Conservation (phyloP, 164 flowering plant genomes). For the Piper longum region DNA sequence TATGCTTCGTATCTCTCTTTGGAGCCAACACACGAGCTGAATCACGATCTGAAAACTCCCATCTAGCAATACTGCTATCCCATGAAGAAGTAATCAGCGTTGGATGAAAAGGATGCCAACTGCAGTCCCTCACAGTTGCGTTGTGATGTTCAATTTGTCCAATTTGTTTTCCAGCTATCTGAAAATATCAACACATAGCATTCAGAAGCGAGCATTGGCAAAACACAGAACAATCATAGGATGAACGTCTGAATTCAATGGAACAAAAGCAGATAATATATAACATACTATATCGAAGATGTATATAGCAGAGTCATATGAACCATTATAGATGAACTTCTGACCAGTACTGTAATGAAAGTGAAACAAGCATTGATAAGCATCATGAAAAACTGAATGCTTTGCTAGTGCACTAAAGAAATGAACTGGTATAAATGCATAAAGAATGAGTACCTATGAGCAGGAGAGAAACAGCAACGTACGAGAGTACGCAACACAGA, state of each 20-base stretch:
- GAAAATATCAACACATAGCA: background rate
- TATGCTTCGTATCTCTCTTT: conserved; percentile 6
- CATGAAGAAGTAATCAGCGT: conserved; percentile 76
- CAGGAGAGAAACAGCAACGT: conserved; percentile 78
- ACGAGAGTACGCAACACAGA: conserved; percentile 65
- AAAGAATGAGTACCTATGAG: conserved; percentile 30
- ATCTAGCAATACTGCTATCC: conserved; percentile 52
- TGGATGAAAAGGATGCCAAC: conserved; percentile 48
- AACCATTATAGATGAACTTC: conserved; percentile 77
- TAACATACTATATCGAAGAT: conserved; percentile 62
- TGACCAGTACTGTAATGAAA: conserved; percentile 67
- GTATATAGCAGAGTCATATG: conserved; percentile 45
- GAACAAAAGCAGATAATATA: background rate
- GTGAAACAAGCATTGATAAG: background rate
- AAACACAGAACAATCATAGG: background rate
- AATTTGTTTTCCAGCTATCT: conserved; percentile 59
- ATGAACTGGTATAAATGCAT: background rate
- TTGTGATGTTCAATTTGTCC: conserved; percentile 42
- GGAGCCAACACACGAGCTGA: conserved; percentile 11
- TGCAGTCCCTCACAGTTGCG: conserved; percentile 65
- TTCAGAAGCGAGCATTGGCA: too few relatives aligned
- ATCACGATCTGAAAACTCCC: conserved; percentile 51
- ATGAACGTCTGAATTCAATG: background rate
- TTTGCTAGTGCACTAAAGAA: background rate
- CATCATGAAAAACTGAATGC: background rate